Conservation (phyloP, 73 alveolate species). For the Tetrahymena thermophila region DNA sequence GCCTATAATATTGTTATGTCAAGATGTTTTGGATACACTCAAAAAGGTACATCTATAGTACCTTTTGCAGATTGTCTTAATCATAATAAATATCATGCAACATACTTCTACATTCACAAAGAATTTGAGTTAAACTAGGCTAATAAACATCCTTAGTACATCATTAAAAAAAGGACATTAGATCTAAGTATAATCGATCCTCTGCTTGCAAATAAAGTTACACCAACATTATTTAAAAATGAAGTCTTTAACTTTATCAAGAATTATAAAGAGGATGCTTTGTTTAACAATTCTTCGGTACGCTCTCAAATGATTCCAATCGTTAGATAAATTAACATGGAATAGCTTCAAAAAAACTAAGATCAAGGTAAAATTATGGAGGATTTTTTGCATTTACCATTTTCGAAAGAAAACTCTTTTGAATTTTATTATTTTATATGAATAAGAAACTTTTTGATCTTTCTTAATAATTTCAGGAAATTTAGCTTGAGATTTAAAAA, state of each 20-base stretch:
- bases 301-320: not conserved
- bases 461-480: no score
- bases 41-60: slow-evolving; percentile 42
- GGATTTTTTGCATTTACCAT: not conserved
- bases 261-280: not conserved
- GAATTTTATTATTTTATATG: not conserved
- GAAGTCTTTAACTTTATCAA: not conserved
- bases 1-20: slow-evolving; percentile 38
- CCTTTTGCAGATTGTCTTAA: slow-evolving; percentile 60
- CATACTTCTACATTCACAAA: not conserved
- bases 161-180: not conserved
- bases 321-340: not conserved
- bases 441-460: not conserved
- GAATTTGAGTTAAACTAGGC: not conserved
- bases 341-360: not conserved
- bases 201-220: not conserved
- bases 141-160: not conserved
- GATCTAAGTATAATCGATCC: not conserved
- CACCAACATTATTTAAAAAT: not conserved
- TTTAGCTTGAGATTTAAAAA: no score
- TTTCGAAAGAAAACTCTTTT: not conserved
- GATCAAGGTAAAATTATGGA: not conserved
- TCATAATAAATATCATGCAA: slow-evolving; percentile 19
- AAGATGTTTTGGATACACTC: slow-evolving; percentile 51
- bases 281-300: not conserved